These are phyloP conservation scores for Chaetomium fimeti DNA, from an alignment of 495 filamentous ascomycete genomes.

Conservation along the genomic window DNA sequence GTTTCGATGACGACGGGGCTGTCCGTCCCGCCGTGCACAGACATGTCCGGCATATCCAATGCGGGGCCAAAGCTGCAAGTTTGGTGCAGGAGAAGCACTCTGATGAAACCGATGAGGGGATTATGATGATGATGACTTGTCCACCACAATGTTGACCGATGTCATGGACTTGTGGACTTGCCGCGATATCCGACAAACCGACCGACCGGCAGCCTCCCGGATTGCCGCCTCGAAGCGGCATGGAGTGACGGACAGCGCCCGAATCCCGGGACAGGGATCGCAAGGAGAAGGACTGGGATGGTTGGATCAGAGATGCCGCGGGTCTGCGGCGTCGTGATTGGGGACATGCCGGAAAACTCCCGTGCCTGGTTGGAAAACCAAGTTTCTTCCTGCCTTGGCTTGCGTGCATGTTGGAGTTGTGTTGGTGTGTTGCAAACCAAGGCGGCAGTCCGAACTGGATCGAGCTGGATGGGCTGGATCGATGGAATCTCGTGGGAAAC, in stretches of 20 bases:
- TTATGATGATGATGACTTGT: conserved; percentile 3
- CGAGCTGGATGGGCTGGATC: neutral
- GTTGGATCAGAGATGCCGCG: neutral
- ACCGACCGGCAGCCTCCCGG: neutral
- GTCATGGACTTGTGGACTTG: neutral
- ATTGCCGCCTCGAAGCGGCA: neutral
- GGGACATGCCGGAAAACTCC: neutral
- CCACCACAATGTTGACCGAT: neutral
- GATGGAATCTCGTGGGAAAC: neutral
- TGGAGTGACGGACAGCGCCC: neutral
- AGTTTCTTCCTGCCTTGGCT: neutral
- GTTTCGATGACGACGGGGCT: neutral
- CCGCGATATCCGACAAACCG: conserved; percentile 1
- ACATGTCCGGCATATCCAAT: neutral
- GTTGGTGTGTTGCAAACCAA: too few relatives aligned
- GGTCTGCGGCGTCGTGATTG: neutral
- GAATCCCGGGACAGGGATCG: neutral
- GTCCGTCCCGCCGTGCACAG: conserved; percentile 2
- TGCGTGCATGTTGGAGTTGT: neutral
- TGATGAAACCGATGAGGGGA: neutral
- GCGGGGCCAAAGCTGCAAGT: neutral
- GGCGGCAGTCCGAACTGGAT: neutral
- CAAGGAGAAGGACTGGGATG: neutral
- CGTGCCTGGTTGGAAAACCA: neutral
- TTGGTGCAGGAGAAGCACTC: neutral